A percentile compares a stretch with the other conserved stretches of the same genome.
phyloP scores from a whole-genome alignment of 2,329 filamentous ascomycete species.

The Cercospora beticola region DNA sequence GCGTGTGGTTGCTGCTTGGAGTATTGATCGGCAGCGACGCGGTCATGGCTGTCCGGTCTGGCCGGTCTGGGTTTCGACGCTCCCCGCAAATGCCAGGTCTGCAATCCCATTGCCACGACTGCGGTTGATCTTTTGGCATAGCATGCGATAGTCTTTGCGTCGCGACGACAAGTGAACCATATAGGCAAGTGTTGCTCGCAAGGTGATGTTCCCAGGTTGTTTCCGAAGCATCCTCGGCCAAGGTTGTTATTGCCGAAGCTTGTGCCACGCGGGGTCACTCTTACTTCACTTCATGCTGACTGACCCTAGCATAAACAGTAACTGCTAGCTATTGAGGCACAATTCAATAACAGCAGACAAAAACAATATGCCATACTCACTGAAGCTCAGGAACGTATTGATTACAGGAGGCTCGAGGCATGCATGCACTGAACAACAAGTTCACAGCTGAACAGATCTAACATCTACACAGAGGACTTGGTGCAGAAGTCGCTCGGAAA shows the following conservation, averaged over 20 bases:
- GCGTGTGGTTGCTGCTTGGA: background rate
- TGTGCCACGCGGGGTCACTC: background rate
- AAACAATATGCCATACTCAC: slow-evolving; percentile 59
- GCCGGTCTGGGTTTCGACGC: background rate
- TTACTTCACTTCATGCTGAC: slow-evolving; percentile 1
- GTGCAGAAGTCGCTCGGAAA: slow-evolving; percentile 64
- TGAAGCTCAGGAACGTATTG: slow-evolving; percentile 62
- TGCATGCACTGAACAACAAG: slow-evolving; percentile 18
- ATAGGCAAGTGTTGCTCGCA: background rate
- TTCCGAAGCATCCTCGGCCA: background rate
- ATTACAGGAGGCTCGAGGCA: slow-evolving; percentile 65
- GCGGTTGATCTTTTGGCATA: background rate
- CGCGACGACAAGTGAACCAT: background rate
- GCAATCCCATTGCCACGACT: background rate
- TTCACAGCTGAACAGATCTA: background rate
- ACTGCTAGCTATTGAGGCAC: background rate
- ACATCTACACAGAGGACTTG: slow-evolving; percentile 60
- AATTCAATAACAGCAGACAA: background rate
- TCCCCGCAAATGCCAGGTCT: background rate
- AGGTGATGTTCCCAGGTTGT: background rate
- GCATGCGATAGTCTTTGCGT: background rate
- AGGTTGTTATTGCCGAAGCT: slow-evolving; percentile 1
- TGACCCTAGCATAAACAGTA: background rate
- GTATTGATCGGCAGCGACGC: background rate
- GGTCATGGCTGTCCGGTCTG: background rate